Base-by-base conservation (phyloP, 768 basidiomycete genomes). In the Tricholoma terreum region DNA sequence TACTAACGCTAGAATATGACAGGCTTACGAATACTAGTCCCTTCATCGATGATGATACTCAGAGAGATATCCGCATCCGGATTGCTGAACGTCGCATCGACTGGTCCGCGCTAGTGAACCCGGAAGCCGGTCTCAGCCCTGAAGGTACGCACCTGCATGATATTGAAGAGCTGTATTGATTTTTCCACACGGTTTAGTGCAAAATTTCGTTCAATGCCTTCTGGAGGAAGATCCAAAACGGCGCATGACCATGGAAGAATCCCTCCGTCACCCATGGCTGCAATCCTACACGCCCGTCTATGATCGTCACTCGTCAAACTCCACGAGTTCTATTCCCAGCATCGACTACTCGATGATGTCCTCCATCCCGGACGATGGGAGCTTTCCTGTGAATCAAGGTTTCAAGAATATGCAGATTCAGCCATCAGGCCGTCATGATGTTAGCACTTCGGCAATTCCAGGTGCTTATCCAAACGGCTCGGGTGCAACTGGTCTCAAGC, bases 191-290 rank as follows among this genome's bases (percentile, higher is more conserved):
- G 30, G 51, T 45, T 63, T 61, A 89, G 93, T 77, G 1, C 69
- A 79, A 52, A 76, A 85, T 59, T 96, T 98, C 67, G 80, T 96
- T 51, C 69, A 69, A 2, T 62, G 70, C 2, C 80, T 98, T 9
- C 81, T 98, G 14, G 79, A 83, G 51, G 74, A 76, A 35, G 77
- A 90, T 54, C 92, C 94, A 0, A 61, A 60, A 0, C 59, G 67
- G 12, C 85, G 95, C n/a, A 83, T 96, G 81, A 84, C 86, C 6
- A 78, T 94, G 58, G 73, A 77, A 2, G 77, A 81, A 0, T 88
- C 94, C 0, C 79, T 90, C 9, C 24, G 70, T 0, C 94, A 98
- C 63, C 83, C 84, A 1, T 98, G 96, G 96, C 78, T 98, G 2
- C 35, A 58, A 38, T 64, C 69, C 0, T 72, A 77, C 54, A 56